Evolutionary conservation across 768 basidiomycete genomes (phyloP).

Genomic region (Serendipita sp.): DNA sequence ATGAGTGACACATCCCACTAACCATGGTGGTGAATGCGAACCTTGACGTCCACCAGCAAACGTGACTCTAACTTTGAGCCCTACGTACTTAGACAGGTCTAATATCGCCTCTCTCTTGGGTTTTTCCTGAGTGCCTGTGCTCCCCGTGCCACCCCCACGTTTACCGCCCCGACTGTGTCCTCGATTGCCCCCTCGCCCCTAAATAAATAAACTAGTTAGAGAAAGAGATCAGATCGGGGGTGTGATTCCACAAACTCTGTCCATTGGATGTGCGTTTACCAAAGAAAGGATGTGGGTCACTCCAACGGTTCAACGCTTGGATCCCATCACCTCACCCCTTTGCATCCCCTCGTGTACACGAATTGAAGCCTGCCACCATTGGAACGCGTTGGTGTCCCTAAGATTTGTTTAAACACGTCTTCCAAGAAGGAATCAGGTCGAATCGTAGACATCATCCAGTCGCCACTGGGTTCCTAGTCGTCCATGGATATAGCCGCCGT

Average conservation of each 20-base stretch:
- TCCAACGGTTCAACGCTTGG: background rate
- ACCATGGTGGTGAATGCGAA: constrained; percentile 18
- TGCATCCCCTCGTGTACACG: background rate
- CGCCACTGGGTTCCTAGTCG: background rate
- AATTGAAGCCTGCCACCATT: background rate
- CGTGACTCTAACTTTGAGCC: constrained; percentile 85
- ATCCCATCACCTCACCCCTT: background rate
- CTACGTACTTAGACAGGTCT: constrained; percentile 86
- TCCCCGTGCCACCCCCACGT: constrained; percentile 34
- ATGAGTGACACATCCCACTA: constrained; percentile 6
- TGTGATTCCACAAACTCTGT: background rate
- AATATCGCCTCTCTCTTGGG: constrained; percentile 89
- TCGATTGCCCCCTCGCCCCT: constrained; percentile 27
- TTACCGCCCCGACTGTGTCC: constrained; percentile 24
- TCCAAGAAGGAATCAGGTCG: background rate
- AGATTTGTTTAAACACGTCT: background rate
- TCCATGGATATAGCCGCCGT: constrained; percentile 4
- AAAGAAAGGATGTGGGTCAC: background rate
- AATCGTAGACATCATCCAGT: background rate
- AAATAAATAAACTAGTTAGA: constrained; percentile 15
- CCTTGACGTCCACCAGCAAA: constrained; percentile 98
- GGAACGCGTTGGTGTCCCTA: background rate
- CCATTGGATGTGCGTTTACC: too few relatives aligned
- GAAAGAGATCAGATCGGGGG: constrained; percentile 19
- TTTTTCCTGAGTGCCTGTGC: constrained; percentile 42